These are phyloP conservation scores for Afroboletus lepidellus DNA, from an alignment of 1,284 basidiomycete species.

Conservation along the genomic window DNA sequence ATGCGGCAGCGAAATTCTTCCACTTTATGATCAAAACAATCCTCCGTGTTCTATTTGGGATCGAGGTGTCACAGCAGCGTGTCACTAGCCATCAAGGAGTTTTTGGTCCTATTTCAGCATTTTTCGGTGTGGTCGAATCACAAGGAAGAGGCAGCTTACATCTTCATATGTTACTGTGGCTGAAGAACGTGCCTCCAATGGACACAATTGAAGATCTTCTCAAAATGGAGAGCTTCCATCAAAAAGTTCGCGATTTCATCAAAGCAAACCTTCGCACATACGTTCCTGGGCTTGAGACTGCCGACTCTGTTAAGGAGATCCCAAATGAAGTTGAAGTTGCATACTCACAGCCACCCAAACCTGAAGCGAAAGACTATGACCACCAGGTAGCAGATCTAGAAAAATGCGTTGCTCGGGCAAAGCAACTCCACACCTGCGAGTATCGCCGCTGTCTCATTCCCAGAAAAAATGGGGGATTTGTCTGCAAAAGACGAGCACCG, in stretches of 20 bases:
- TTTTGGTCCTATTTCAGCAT: slow-evolving; percentile 2
- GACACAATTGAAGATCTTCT: not conserved
- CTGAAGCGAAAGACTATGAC: not conserved
- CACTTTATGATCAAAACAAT: slow-evolving; percentile 37
- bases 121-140: slow-evolving; percentile 9
- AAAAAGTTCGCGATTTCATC: not conserved
- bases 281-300: not conserved
- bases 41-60: slow-evolving; percentile 31
- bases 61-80: slow-evolving; percentile 20
- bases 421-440: not conserved
- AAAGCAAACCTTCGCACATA: not conserved
- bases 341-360: not conserved
- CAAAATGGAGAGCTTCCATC: not conserved
- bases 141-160: slow-evolving; percentile 21
- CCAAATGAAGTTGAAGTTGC: not conserved
- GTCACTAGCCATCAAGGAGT: not conserved
- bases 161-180: slow-evolving; percentile 17
- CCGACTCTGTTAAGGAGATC: not conserved
- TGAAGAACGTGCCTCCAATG: not conserved
- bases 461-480: not conserved
- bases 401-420: not conserved
- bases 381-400: not conserved
- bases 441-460: not conserved
- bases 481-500: not conserved
- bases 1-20: slow-evolving; percentile 39